Conservation (phyloP, 73 alveolate genomes). For the Paramecium sonneborni region DNA sequence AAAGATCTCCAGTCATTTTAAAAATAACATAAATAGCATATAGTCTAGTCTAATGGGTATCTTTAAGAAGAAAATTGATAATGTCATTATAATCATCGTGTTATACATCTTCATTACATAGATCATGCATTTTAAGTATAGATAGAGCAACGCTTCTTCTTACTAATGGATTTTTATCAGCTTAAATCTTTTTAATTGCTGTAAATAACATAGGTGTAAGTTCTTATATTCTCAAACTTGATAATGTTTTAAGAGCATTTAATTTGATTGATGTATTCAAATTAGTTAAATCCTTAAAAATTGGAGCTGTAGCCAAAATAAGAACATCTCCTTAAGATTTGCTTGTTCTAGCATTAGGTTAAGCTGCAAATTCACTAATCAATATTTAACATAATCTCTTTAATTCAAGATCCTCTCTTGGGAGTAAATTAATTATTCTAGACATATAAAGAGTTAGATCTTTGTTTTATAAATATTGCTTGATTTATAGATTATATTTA, state of each 20-base stretch:
- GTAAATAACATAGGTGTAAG: neutral
- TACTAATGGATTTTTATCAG: conserved; percentile 44
- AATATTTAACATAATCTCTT: neutral
- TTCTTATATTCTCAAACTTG: conserved; percentile 8
- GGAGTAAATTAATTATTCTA: conserved; percentile 36
- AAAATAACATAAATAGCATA: neutral
- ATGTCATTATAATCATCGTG: neutral
- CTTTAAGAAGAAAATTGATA: neutral
- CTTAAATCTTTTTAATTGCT: neutral
- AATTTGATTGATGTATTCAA: conserved; percentile 1
- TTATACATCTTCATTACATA: neutral
- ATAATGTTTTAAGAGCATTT: conserved; percentile 24
- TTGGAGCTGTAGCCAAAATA: conserved; percentile 13
- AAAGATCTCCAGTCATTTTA: neutral
- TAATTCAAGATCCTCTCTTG: conserved; percentile 42
- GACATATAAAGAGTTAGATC: conserved; percentile 50
- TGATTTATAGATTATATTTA: neutral
- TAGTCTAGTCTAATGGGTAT: neutral
- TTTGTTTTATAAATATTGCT: neutral
- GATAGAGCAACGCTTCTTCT: neutral
- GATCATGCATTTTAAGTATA: neutral
- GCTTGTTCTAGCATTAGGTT: conserved; percentile 25
- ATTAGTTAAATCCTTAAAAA: conserved; percentile 30
- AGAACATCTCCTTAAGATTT: conserved; percentile 32
- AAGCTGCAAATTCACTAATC: conserved; percentile 3